A percentile compares a stretch with the other conserved stretches of the same genome.
Evolutionary conservation across 2,329 filamentous ascomycete genomes (phyloP).

Genomic region (Aspergillus viridinutans): DNA sequence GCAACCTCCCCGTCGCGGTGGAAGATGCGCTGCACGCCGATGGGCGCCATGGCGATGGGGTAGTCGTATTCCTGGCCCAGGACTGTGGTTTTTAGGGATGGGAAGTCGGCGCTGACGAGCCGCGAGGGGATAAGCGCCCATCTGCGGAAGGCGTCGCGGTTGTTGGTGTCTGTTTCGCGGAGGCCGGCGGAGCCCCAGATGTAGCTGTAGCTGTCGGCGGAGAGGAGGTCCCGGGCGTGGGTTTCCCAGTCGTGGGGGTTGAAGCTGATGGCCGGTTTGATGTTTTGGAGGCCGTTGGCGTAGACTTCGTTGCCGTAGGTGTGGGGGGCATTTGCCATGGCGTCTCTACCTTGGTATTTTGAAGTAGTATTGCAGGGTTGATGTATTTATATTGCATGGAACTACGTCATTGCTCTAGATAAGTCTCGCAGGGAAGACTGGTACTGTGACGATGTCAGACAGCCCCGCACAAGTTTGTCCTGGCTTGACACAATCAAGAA

Average conservation of each 20-base stretch:
- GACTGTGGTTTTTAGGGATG: slow-evolving; percentile 46
- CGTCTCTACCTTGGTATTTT: background rate
- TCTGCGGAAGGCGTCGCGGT: slow-evolving; percentile 26
- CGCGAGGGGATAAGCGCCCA: slow-evolving; percentile 26
- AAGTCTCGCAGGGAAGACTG: too few relatives aligned
- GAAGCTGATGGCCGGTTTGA: slow-evolving; percentile 51
- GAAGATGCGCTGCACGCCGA: slow-evolving; percentile 66
- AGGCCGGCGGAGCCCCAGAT: slow-evolving; percentile 53
- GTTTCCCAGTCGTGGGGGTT: slow-evolving; percentile 53
- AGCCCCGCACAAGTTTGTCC: too few relatives aligned
- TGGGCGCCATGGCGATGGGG: slow-evolving; percentile 61
- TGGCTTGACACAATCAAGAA: too few relatives aligned
- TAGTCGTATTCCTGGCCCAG: slow-evolving; percentile 47
- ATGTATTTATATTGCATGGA: too few relatives aligned
- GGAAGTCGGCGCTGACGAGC: slow-evolving; percentile 32
- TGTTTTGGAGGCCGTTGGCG: slow-evolving; percentile 43
- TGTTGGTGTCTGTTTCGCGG: slow-evolving; percentile 25
- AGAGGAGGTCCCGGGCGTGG: slow-evolving; percentile 48
- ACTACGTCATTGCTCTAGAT: too few relatives aligned
- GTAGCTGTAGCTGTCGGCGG: slow-evolving; percentile 53
- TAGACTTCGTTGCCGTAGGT: slow-evolving; percentile 43
- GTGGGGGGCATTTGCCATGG: slow-evolving; percentile 3
- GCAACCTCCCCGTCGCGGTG: slow-evolving; percentile 62
- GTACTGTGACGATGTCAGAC: too few relatives aligned
- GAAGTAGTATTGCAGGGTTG: too few relatives aligned